Base-by-base conservation (phyloP, 2,329 filamentous ascomycete species). In the Coniosporium tulheliwenetii region DNA sequence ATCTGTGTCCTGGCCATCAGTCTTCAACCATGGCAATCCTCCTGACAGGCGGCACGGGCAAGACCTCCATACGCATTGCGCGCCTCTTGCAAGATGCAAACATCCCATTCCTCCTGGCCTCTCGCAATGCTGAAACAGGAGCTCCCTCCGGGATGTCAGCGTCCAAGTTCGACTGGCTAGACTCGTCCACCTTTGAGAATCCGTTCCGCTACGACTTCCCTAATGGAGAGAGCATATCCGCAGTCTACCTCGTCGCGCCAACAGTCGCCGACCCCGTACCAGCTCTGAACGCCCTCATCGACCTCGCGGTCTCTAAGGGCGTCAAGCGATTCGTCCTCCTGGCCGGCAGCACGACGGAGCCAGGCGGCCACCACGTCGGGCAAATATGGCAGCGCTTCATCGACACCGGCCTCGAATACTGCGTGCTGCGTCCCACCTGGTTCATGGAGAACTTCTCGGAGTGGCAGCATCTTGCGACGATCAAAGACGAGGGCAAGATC, bases 361-460 rank as follows among this genome's bases (percentile, higher is more conserved):
- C 56, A 7, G 63, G 60, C 2, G 60, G 59, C 2, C 51, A 52
- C 3, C 48, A 51, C 3, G 56, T 59, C 51, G 61, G 60, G 0
- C 44, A 53, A 36, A 56, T 66, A 15, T 60, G 63, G 40, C 48
- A 52, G 30, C 63, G 65, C 41, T 47, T 70, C 16, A 44, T 53
- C 8, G 52, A 60, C 8, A 8, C 13, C 32, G 53, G 57, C 12
- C 47, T 65, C 1, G 62, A 64, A 39, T 70, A 61, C 55, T 56
- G 57, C 5, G 58, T 66, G 7, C 43, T 71, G 46, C 49, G 65
- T 42, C 64, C 67, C 4, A 65, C 60, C 12, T 72, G 66, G 64
- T 71, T 71, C 42, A 65, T 66, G 53, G 55, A 71, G 46, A 70
- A 70, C 48, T 63, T 70, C 41, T 52, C 54, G 1, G 55, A 62